These are phyloP conservation scores for Tulasnella calospora DNA, from an alignment of 768 basidiomycete genomes.

Conservation along the genomic window DNA sequence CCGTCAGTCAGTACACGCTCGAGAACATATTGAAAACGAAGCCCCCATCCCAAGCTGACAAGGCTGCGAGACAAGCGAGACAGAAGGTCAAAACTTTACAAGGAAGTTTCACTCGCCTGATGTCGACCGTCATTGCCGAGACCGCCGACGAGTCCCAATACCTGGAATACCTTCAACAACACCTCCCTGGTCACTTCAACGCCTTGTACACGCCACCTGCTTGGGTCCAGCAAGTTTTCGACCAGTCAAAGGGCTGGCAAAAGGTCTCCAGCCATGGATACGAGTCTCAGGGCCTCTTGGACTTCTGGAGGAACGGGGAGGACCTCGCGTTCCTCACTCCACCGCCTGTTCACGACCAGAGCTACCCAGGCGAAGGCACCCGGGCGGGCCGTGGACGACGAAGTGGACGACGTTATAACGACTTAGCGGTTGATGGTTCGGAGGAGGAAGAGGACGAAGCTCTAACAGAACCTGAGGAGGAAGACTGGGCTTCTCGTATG, in stretches of 20 bases:
- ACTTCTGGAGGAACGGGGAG: constrained; percentile 4
- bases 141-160: neutral
- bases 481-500: neutral
- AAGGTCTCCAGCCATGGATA: constrained; percentile 28
- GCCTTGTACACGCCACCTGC: constrained; percentile 43
- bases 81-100: neutral
- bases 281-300: neutral
- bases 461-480: neutral
- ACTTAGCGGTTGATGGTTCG: neutral
- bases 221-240: constrained; percentile 42
- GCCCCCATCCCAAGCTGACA: neutral
- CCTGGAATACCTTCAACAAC: constrained; percentile 38
- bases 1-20: constrained; percentile 12
- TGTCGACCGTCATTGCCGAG: neutral
- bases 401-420: neutral
- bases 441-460: neutral
- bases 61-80: neutral
- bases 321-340: constrained; percentile 7
- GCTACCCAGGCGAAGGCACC: neutral
- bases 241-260: constrained; percentile 30
- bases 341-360: neutral
- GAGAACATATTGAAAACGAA: neutral
- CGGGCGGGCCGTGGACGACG: neutral
- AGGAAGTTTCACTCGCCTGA: neutral
- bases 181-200: constrained; percentile 49